Evolutionary conservation across 2,329 filamentous ascomycete genomes (phyloP).

Genomic region (Cladophialophora yegresii): DNA sequence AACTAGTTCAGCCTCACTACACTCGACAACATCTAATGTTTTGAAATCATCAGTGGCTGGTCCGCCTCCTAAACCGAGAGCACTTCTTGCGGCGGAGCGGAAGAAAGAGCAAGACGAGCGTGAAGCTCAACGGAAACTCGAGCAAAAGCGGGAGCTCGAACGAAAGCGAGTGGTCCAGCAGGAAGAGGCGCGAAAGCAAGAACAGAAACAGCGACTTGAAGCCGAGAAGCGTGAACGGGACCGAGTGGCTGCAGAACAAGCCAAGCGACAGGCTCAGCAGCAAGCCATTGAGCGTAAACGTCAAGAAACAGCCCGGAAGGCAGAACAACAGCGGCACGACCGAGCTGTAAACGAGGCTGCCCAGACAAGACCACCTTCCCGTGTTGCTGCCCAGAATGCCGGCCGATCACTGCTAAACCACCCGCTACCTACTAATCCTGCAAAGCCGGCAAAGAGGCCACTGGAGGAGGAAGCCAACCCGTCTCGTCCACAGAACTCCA

Average conservation of each 20-base stretch:
- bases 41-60: slow-evolving; percentile 68
- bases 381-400: slow-evolving; percentile 52
- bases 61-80: slow-evolving; percentile 65
- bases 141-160: slow-evolving; percentile 79
- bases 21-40: slow-evolving; percentile 52
- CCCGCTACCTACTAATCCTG: slow-evolving; percentile 62
- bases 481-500: slow-evolving; percentile 45
- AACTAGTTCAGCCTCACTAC: slow-evolving; percentile 58
- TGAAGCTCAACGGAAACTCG: slow-evolving; percentile 74
- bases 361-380: slow-evolving; percentile 52
- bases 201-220: slow-evolving; percentile 62
- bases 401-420: slow-evolving; percentile 61
- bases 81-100: slow-evolving; percentile 72
- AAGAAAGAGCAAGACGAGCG: slow-evolving; percentile 82
- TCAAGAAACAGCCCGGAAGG: slow-evolving; percentile 49
- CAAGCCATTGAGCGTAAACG: slow-evolving; percentile 59
- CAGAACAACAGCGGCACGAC: slow-evolving; percentile 46
- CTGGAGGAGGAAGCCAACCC: slow-evolving; percentile 61
- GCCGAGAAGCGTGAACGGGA: slow-evolving; percentile 52
- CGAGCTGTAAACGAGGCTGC: slow-evolving; percentile 41
- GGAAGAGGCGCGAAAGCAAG: slow-evolving; percentile 64
- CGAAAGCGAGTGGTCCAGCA: slow-evolving; percentile 68
- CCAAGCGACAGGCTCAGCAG: slow-evolving; percentile 64
- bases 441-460: slow-evolving; percentile 72
- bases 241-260: slow-evolving; percentile 56